Base-by-base conservation (phyloP, 1,284 basidiomycete species). In the Blastosporella zonata region DNA sequence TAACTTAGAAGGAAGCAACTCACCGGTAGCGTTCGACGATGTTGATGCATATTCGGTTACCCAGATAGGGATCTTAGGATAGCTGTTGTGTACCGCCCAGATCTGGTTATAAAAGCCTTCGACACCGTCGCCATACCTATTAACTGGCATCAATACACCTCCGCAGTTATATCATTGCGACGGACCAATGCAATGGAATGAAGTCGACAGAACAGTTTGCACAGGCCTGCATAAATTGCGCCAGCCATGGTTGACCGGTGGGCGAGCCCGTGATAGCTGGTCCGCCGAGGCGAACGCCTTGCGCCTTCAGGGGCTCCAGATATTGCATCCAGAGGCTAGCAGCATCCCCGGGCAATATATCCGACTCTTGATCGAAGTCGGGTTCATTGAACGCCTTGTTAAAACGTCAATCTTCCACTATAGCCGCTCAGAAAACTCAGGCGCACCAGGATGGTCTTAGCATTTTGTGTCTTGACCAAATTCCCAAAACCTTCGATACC, bases 211-310 rank as follows among this genome's bases (percentile, higher is more conserved):
- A 67, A 65, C 82, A 82, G 49, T 71, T 72, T 1, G 61, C 61
- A 50, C 82, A 85, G 2, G 72, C 71, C 1, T 61, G 53, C 46
- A 82, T 62, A 65, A 88, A 87, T 23, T 73, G 59, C 37, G 67
- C 49, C 57, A 88, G 64, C 75, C 77, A 90, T 6, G 69, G 67
- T 37, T 70, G 63, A 34, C 84, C 87, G 29, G 69, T 71, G 0
- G 73, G 69, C 20, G 73, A 74, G 15, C 75, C 79, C 28, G 84
- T 85, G 34, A 82, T 77, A 18, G 84, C 82, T 12, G 87, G 87
- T n/a, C 74, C 74, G 52, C 83, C 77, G 17, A 85, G 69, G 28
- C 72, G 65, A 54, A 82, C 72, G 5, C 84, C 85, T 18, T 67
- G 49, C 9, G 58, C 48, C 53, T 74, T 72, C 52, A 87, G 66